Conservation (phyloP, 306 rosid species). For the Dalbergia cultrata region DNA sequence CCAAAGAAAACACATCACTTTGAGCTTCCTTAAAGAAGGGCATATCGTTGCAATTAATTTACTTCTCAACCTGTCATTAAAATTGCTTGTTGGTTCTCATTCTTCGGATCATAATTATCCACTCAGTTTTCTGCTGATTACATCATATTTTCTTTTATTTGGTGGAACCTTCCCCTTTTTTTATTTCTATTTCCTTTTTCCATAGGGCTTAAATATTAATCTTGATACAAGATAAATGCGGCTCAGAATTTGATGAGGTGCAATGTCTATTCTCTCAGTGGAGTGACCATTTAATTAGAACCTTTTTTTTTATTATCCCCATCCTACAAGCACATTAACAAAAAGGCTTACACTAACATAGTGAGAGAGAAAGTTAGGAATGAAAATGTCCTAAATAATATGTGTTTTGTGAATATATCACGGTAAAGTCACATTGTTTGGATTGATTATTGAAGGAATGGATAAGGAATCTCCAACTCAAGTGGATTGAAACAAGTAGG, state of each 20-base stretch:
- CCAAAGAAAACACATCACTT: background rate
- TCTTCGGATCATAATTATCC: slow-evolving; percentile 15
- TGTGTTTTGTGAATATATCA: slow-evolving; percentile 1
- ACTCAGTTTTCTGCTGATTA: background rate
- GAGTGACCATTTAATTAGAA: slow-evolving; percentile 39
- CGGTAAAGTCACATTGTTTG: slow-evolving; percentile 16
- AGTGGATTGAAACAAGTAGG: slow-evolving; percentile 44
- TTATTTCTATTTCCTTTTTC: background rate
- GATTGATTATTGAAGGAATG: slow-evolving; percentile 42
- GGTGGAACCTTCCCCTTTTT: background rate
- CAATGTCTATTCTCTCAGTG: slow-evolving; percentile 33
- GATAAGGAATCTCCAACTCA: slow-evolving; percentile 56
- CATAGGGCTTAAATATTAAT: slow-evolving; percentile 25
- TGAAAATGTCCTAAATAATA: slow-evolving; percentile 38
- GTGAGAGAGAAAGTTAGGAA: slow-evolving; percentile 27
- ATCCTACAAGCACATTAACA: slow-evolving; percentile 11
- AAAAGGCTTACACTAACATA: slow-evolving; percentile 25
- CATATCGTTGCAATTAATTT: background rate
- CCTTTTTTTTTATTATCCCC: background rate
- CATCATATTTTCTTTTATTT: slow-evolving; percentile 6
- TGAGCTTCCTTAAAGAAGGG: background rate
- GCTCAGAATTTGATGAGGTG: slow-evolving; percentile 6
- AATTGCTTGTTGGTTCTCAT: background rate
- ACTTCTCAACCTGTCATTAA: background rate
- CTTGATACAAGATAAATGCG: background rate